Base-by-base conservation (phyloP, 805 yeast genomes). In the Sungouiella thailandica region DNA sequence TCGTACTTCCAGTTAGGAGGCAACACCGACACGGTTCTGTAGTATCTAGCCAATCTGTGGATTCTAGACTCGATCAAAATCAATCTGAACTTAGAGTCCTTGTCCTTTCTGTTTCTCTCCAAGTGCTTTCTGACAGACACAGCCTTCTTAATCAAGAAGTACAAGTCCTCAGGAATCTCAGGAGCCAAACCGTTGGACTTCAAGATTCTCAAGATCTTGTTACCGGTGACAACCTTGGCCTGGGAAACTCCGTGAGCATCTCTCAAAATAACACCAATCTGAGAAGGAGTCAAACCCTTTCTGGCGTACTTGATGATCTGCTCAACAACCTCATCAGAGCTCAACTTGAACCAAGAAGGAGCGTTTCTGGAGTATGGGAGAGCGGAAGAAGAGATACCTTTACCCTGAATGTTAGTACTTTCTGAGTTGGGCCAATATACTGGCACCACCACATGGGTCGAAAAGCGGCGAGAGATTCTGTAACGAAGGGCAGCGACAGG, bases 1-100 rank as follows among this genome's bases (percentile, higher is more conserved):
- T 93, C 99, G 95, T 85, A 93, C 80, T 93, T 93, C 99, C 99
- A 93, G 93, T 84, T 89, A 70, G 99, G 97, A 62, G 99, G 98
- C 68, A 93, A 83, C 62, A 93, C 97, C 65, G 95, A 78, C 62
- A 87, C 96, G 62, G 96, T 86, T 87, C 96, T 90, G 96, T 93
- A 93, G 94, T 93, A 93, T 80, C 99, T 86, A 59, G 98, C 96
- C 70, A 93, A 85, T 83, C 99, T 90, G 95, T 93, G 99, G 79
- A 93, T 93, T 88, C 99, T 89, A 53, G 97, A 90, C 80, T 93
- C 99, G 72, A 93, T 89, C 74, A 93, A 83, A 93, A 93, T 93
- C 68, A 93, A 87, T 83, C 99, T 87, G 95, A 93, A 93, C 79
- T 93, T 93, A 60, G 98, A 93, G 78, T 93, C 99, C 83, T 93